Evolutionary conservation across 176 grass and related monocot genomes (phyloP).

Genomic region (Ananas comosus): DNA sequence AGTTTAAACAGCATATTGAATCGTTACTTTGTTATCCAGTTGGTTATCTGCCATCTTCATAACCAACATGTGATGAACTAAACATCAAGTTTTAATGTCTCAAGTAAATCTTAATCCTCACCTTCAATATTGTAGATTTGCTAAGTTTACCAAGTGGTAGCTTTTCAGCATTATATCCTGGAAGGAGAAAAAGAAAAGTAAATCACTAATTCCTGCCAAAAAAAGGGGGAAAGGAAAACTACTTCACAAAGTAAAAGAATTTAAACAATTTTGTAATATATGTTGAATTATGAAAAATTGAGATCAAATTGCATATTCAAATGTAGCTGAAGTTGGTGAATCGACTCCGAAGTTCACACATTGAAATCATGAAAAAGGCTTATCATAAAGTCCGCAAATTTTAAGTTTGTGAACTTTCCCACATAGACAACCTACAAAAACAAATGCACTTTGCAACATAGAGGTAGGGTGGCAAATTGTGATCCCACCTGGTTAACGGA

Average conservation of each 20-base stretch:
- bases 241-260: constrained; percentile 14
- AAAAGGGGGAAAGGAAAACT: background rate
- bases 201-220: constrained; percentile 29
- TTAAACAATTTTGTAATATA: background rate
- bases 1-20: too few relatives aligned
- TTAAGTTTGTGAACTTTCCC: too few relatives aligned
- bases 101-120: constrained; percentile 21
- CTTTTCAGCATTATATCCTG: constrained; percentile 96
- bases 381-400: too few relatives aligned
- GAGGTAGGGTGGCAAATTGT: too few relatives aligned
- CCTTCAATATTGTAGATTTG: constrained; percentile 92
- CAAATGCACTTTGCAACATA: too few relatives aligned
- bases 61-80: background rate
- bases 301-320: background rate
- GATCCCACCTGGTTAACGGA: too few relatives aligned
- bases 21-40: background rate
- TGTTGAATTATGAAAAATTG: background rate
- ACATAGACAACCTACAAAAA: too few relatives aligned
- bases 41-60: background rate
- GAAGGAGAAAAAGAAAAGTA: constrained; percentile 12
- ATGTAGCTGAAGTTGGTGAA: background rate
- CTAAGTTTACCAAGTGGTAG: constrained; percentile 93
- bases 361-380: too few relatives aligned
- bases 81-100: constrained; percentile 1
- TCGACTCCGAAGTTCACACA: background rate